Evolutionary conservation across 106 monocot genomes (phyloP).

Genomic region (Dioscorea alata): DNA sequence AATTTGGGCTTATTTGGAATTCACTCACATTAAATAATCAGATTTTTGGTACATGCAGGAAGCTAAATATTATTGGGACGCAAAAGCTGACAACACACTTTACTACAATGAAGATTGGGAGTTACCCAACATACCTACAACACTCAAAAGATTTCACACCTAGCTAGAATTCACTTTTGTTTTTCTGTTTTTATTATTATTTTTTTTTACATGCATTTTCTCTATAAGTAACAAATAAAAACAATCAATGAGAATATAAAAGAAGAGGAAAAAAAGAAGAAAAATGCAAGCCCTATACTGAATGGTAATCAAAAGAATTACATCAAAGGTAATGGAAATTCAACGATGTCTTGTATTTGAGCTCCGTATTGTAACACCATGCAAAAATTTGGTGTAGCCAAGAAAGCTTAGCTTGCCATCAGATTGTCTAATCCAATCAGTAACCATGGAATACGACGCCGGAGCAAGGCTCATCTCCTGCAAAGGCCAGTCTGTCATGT

Average conservation of each 20-base stretch:
- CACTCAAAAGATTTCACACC: not conserved
- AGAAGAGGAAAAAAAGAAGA: not conserved
- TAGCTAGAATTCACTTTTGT: not conserved
- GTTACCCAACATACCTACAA: not conserved
- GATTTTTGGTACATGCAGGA: too few species aligned
- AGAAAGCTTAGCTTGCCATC: conserved; percentile 89
- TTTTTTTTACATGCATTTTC: not conserved
- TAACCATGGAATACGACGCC: conserved; percentile 55
- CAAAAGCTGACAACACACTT: too few species aligned
- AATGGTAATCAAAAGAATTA: not conserved
- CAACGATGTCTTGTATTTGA: conserved; percentile 49
- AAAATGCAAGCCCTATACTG: not conserved
- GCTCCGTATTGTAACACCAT: conserved; percentile 75
- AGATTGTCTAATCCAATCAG: conserved; percentile 78
- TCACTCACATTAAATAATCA: too few species aligned
- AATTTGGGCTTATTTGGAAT: too few species aligned
- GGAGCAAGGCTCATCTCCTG: conserved; percentile 84
- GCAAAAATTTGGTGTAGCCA: conserved; percentile 98
- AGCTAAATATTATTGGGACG: too few species aligned
- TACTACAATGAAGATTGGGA: too few species aligned
- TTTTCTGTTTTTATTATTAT: not conserved
- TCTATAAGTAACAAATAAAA: too few species aligned
- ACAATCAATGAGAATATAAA: too few species aligned
- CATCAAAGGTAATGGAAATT: not conserved
- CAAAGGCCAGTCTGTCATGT: not conserved